Percentiles rank a stretch among this genome's conserved stretches.
Conservation (phyloP, 116 monocot genomes). For the Posidonia oceanica region DNA sequence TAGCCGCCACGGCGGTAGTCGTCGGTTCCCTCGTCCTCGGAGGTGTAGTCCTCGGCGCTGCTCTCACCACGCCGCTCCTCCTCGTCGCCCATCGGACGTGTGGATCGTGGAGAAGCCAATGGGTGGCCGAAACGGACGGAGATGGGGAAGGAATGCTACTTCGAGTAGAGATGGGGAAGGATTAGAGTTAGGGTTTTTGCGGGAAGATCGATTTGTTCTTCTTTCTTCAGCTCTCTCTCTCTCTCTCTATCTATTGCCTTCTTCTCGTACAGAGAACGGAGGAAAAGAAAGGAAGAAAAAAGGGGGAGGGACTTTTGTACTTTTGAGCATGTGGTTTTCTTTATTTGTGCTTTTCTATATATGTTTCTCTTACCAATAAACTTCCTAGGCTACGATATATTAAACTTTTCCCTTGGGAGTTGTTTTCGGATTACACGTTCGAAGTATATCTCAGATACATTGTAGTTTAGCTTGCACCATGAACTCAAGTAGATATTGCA, state of each 20-base stretch:
- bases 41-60: slow-evolving; percentile 47
- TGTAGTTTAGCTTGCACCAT: too few relatives aligned
- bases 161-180: neutral
- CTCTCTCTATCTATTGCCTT: neutral
- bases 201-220: neutral
- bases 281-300: too few relatives aligned
- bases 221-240: neutral
- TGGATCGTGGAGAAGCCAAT: neutral
- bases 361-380: too few relatives aligned
- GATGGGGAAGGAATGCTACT: neutral
- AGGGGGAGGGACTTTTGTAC: too few relatives aligned
- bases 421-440: too few relatives aligned
- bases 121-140: neutral
- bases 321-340: too few relatives aligned
- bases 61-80: slow-evolving; percentile 41
- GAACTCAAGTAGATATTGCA: too few relatives aligned
- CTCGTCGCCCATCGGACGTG: slow-evolving; percentile 17
- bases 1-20: slow-evolving; percentile 93
- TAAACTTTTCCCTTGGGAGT: too few relatives aligned
- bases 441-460: too few relatives aligned
- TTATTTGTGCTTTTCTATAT: too few relatives aligned
- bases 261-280: too few relatives aligned
- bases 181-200: slow-evolving; percentile 3
- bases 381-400: too few relatives aligned
- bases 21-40: slow-evolving; percentile 94